Evolutionary conservation across 768 basidiomycete species (phyloP), one percentile per base, ranked within the genome.

Genomic region (Suillus discolor): DNA sequence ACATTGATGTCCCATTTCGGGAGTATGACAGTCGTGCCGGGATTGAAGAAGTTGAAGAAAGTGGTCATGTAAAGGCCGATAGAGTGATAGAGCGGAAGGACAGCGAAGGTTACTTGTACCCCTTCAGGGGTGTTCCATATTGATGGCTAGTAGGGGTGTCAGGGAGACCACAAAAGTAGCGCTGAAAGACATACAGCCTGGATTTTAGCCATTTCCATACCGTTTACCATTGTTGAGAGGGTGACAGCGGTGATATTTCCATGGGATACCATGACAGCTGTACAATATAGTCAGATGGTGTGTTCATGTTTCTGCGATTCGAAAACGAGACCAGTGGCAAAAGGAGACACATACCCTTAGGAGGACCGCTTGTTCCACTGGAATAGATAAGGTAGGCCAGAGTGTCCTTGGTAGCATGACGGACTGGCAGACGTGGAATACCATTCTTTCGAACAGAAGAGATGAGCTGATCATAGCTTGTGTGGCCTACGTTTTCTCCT

Each of bases 331-430:
- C 25, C 11, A n/a, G 25, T 9, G 3, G 15, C 0, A 6, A 28
- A 59, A 55, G 28, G 25, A 18, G 36, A 57, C 3, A 61, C 71
- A 11, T 20, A 85, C 88, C 87, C 83, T 91, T 90, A 0, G 89
- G 89, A 13, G 85, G 76, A 0, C 89, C 89, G 66, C 83, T 89
- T 0, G 89, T 90, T 23, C 89, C 89, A 70, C 89, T 90, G 0
- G 89, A 91, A 71, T 88, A 89, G 0, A 89, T 78, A 7, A 90
- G 77, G 71, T 90, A 90, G 1, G 87, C 89, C 6, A 89, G 72
- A 0, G 85, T 87, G 66, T 85, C 76, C 63, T 80, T 80, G 23
- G 68, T 76, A 0, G 82, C 87, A 0, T 81, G 77, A 41, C 77
- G 79, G 13, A 84, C 75, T 4, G 75, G 73, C 0, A 82, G 70